Evolutionary conservation across 371 early-diverging fungal genomes (phyloP).

Genomic region (Coemansia sp.): DNA sequence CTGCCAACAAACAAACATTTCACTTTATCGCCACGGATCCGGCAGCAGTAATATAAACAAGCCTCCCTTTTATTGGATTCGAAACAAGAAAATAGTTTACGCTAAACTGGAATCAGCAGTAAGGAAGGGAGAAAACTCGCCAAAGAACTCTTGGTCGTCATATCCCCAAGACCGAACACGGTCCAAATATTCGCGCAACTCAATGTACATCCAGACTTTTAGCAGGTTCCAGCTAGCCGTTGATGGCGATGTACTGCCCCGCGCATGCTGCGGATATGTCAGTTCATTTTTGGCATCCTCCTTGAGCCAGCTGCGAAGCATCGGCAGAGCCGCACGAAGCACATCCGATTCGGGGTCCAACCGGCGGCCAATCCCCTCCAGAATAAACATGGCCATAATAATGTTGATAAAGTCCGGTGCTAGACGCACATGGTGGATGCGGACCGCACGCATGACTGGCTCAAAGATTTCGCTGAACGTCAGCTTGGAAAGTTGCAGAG

Average conservation of each 20-base stretch:
- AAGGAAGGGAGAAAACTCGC: conserved; percentile 47
- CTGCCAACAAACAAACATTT: background rate
- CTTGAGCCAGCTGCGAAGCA: conserved; percentile 59
- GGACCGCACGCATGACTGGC: conserved; percentile 79
- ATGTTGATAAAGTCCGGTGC: conserved; percentile 94
- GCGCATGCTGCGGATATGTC: conserved; percentile 54
- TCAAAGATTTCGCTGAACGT: conserved; percentile 74
- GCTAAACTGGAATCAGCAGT: conserved; percentile 29
- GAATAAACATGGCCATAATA: conserved; percentile 79
- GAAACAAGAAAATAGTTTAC: background rate
- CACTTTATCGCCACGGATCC: background rate
- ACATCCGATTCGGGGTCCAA: conserved; percentile 90
- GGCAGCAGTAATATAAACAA: conserved; percentile 8
- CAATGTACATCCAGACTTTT: conserved; percentile 77
- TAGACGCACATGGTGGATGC: conserved; percentile 85
- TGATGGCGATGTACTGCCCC: conserved; percentile 54
- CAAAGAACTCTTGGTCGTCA: conserved; percentile 50
- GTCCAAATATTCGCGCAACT: conserved; percentile 66
- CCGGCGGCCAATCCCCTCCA: conserved; percentile 92
- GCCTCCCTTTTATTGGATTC: background rate
- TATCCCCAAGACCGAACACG: conserved; percentile 46
- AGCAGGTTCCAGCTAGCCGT: conserved; percentile 54
- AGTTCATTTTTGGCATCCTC: conserved; percentile 41
- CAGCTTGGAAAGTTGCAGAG: conserved; percentile 77
- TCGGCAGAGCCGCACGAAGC: conserved; percentile 77